Evolutionary conservation across 2,329 filamentous ascomycete species (phyloP).

Genomic region (Pseudogymnoascus sp.): DNA sequence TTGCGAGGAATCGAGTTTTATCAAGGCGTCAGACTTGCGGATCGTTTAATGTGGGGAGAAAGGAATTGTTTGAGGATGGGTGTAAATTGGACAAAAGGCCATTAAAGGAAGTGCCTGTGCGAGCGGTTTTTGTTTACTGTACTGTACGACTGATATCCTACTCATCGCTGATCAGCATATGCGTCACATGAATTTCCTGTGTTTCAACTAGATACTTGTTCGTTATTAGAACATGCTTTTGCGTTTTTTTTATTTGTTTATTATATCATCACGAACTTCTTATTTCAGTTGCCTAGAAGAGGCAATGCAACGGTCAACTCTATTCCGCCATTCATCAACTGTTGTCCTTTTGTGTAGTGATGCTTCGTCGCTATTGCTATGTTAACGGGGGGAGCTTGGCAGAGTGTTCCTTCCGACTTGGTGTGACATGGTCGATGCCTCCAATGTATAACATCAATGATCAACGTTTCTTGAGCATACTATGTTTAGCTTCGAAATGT

Average conservation of each 20-base stretch:
- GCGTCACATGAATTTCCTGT: slow-evolving; percentile 4
- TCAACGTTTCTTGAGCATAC: neutral
- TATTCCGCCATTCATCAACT: neutral
- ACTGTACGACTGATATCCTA: slow-evolving; percentile 8
- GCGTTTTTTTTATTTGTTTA: neutral
- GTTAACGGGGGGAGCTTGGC: neutral
- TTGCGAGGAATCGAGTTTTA: neutral
- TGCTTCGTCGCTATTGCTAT: neutral
- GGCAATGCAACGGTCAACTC: neutral
- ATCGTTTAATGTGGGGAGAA: neutral
- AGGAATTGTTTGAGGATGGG: neutral
- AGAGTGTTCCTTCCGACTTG: neutral
- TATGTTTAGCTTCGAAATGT: neutral
- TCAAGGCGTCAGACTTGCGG: neutral
- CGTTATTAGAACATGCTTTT: neutral
- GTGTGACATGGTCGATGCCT: neutral
- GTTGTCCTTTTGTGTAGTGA: neutral
- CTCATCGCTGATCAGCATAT: slow-evolving; percentile 5
- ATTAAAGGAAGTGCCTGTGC: neutral
- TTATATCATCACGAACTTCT: slow-evolving; percentile 3
- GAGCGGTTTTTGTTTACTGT: slow-evolving; percentile 4
- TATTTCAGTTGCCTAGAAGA: neutral
- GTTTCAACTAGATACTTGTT: slow-evolving; percentile 1
- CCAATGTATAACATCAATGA: neutral
- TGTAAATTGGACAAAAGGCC: slow-evolving; percentile 3